Evolutionary conservation across 192 early-diverging fungal genomes (phyloP).

Genomic region (Bifiguratus adelaidae): DNA sequence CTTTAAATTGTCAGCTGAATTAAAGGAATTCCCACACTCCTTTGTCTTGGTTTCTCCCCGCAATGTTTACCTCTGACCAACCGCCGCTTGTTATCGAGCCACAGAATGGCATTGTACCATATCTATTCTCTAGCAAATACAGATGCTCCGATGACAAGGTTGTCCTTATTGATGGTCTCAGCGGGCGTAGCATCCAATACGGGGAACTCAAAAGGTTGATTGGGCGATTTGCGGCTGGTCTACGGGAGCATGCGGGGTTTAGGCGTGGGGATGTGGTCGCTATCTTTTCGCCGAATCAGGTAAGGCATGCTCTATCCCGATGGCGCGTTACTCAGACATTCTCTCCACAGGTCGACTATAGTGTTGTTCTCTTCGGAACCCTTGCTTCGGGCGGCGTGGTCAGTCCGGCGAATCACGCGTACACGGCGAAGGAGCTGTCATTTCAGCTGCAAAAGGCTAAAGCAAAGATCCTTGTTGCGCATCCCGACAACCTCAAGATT

Average conservation of each 20-base stretch:
- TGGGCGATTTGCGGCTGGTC: constrained; percentile 14
- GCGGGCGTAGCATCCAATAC: constrained; percentile 18
- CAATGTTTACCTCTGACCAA: no score
- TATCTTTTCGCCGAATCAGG: constrained; percentile 18
- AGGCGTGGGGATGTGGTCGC: constrained; percentile 12
- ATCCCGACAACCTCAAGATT: constrained; percentile 10
- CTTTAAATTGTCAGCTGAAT: no score
- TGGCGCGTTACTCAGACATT: not conserved
- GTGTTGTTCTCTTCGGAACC: constrained; percentile 17
- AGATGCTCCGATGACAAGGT: constrained; percentile 17
- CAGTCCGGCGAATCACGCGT: constrained; percentile 72
- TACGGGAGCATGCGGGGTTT: constrained; percentile 13
- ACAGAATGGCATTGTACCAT: constrained; percentile 27
- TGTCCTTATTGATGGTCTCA: constrained; percentile 29
- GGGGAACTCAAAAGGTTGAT: constrained; percentile 14
- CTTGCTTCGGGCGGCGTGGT: constrained; percentile 44
- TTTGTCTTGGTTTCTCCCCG: no score
- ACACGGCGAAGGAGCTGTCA: constrained; percentile 63
- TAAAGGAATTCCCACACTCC: no score
- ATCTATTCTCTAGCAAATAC: constrained; percentile 24
- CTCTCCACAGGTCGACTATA: constrained; percentile 13
- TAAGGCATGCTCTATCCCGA: no score
- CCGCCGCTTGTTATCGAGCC: no score
- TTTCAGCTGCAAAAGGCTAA: constrained; percentile 60
- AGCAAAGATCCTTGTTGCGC: constrained; percentile 55